A percentile compares a stretch with the other conserved stretches of the same genome.
Evolutionary conservation across 2,329 filamentous ascomycete species (phyloP).

Genomic region (Hypoxylon sp.): DNA sequence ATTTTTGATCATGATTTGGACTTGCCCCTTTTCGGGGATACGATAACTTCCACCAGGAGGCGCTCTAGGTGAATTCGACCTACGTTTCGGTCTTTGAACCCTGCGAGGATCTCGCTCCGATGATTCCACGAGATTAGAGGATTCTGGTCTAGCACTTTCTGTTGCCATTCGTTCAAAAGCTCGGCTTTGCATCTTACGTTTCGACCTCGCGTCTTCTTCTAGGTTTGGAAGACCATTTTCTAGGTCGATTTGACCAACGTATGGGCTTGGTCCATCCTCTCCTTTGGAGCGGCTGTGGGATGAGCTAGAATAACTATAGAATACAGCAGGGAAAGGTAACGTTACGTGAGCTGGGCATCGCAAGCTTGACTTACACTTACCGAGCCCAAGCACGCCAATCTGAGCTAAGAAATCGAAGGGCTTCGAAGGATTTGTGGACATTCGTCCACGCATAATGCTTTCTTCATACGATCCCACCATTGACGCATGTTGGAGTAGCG

Average conservation of each 20-base stretch:
- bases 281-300: conserved; percentile 68
- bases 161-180: conserved; percentile 49
- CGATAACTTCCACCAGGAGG: conserved; percentile 91
- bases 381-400: conserved; percentile 90
- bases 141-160: conserved; percentile 43
- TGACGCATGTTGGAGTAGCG: conserved; percentile 85
- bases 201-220: conserved; percentile 57
- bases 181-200: conserved; percentile 58
- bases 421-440: conserved; percentile 95
- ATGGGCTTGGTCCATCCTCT: conserved; percentile 91
- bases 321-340: conserved; percentile 91
- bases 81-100: conserved; percentile 57
- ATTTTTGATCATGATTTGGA: conserved; percentile 98
- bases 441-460: conserved; percentile 90
- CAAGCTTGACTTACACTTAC: conserved; percentile 85
- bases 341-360: conserved; percentile 90
- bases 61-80: conserved; percentile 67
- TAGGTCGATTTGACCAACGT: conserved; percentile 91
- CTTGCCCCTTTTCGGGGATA: conserved; percentile 90
- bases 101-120: conserved; percentile 47
- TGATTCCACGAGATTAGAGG: conserved; percentile 31
- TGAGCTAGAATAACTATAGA: conserved; percentile 87
- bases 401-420: conserved; percentile 93
- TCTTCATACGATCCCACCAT: conserved; percentile 99
- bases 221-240: conserved; percentile 76